Conservation (phyloP, 345 rosid species). For the Anacardium occidentale region DNA sequence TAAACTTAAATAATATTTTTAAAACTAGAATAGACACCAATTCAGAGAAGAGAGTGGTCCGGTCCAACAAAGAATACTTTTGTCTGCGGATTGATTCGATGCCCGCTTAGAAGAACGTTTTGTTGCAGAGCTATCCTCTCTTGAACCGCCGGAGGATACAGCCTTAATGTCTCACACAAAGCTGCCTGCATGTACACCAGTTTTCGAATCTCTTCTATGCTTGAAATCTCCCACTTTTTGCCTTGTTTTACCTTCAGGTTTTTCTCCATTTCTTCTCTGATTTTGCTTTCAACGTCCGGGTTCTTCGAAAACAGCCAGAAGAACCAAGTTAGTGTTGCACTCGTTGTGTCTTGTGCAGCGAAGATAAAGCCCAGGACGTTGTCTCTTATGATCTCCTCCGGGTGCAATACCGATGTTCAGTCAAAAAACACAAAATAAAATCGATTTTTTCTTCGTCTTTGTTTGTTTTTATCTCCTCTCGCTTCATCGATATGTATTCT, state of each 20-base stretch:
- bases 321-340: not conserved
- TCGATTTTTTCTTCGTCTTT: not conserved
- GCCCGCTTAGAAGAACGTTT: conserved; percentile 10
- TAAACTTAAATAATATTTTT: too few species aligned
- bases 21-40: too few species aligned
- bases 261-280: not conserved
- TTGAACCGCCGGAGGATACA: conserved; percentile 28
- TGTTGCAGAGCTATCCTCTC: conserved; percentile 13
- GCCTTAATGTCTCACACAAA: conserved; percentile 28
- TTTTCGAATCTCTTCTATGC: not conserved
- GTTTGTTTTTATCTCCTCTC: not conserved
- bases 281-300: not conserved
- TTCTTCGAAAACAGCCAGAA: not conserved
- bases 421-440: not conserved
- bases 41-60: too few species aligned
- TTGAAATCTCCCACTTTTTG: not conserved
- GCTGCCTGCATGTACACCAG: conserved; percentile 31
- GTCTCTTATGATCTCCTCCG: not conserved
- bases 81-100: too few species aligned
- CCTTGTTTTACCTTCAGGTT: not conserved
- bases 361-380: not conserved
- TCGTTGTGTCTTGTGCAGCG: not conserved
- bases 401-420: not conserved
- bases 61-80: too few species aligned
- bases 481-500: not conserved